Conservation (phyloP, 441 rosid species). For the Populus hybrid region DNA sequence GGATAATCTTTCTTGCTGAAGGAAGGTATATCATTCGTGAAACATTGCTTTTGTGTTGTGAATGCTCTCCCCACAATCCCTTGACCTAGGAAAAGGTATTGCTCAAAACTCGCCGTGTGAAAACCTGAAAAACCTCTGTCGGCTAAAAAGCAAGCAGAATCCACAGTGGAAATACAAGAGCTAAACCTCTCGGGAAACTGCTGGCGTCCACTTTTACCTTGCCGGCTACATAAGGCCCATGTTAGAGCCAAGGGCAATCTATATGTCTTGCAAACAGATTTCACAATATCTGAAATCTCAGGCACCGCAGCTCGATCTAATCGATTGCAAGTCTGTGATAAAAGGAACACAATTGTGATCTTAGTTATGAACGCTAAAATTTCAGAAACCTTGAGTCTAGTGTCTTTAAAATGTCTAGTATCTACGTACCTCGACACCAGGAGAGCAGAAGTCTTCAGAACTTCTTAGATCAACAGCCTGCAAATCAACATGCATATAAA, state of each 20-base stretch:
- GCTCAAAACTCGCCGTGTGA: conserved; percentile 72
- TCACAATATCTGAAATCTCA: conserved; percentile 56
- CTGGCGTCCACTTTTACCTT: conserved; percentile 64
- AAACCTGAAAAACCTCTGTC: conserved; percentile 43
- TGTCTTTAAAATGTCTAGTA: conserved; percentile 7
- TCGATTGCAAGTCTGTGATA: conserved; percentile 53
- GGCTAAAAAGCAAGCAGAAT: conserved; percentile 64
- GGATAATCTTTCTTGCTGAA: conserved; percentile 44
- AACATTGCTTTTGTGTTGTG: conserved; percentile 33
- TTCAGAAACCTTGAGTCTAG: neutral
- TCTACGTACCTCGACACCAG: conserved; percentile 52
- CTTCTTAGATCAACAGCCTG: conserved; percentile 87
- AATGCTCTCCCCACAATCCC: conserved; percentile 50
- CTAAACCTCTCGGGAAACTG: conserved; percentile 65
- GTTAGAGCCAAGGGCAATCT: conserved; percentile 75
- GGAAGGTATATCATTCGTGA: conserved; percentile 32
- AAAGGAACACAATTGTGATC: conserved; percentile 23
- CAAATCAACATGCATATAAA: conserved; percentile 19
- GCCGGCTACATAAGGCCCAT: conserved; percentile 76
- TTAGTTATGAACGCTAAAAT: conserved; percentile 22
- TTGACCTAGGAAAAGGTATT: conserved; percentile 37
- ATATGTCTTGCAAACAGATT: conserved; percentile 54
- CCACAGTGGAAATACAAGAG: conserved; percentile 65
- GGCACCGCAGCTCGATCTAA: conserved; percentile 53
- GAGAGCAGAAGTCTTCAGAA: conserved; percentile 52